phyloP scores from a whole-genome alignment of 306 rosid genomes.

The Begonia masoniana region DNA sequence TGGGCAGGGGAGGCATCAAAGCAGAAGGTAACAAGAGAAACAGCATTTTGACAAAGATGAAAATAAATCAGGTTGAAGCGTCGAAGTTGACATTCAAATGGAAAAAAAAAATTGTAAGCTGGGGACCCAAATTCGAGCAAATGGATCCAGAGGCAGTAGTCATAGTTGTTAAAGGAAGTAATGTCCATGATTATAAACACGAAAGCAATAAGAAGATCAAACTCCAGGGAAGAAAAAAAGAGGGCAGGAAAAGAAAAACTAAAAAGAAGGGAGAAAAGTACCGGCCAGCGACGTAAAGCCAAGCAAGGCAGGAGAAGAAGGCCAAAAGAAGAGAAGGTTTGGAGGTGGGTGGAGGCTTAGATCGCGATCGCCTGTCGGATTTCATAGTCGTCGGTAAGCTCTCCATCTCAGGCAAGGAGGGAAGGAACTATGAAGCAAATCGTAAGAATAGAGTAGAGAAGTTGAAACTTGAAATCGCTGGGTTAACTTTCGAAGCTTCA shows the following conservation, averaged over 20 bases:
- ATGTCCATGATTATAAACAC: no score
- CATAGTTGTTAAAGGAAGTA: no score
- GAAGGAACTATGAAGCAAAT: neutral
- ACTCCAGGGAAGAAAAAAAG: neutral
- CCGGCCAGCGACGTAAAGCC: slow-evolving; percentile 99
- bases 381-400: slow-evolving; percentile 51
- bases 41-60: neutral
- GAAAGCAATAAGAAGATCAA: slow-evolving; percentile 2
- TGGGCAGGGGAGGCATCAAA: neutral
- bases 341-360: slow-evolving; percentile 53
- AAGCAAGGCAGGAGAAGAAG: slow-evolving; percentile 88
- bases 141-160: no score
- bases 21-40: neutral
- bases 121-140: no score
- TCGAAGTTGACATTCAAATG: slow-evolving; percentile 1
- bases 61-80: neutral
- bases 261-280: slow-evolving; percentile 6
- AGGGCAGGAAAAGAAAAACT: no score
- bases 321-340: slow-evolving; percentile 72
- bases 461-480: no score
- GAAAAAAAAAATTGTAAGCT: neutral
- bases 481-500: no score
- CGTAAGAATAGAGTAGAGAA: no score
- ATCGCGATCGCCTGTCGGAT: slow-evolving; percentile 53
- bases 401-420: slow-evolving; percentile 39